Percentiles rank a stretch among this genome's conserved stretches.
These are phyloP conservation scores for Penicillium sp. DNA, from an alignment of 2,329 filamentous ascomycete species.

Conservation along the genomic window DNA sequence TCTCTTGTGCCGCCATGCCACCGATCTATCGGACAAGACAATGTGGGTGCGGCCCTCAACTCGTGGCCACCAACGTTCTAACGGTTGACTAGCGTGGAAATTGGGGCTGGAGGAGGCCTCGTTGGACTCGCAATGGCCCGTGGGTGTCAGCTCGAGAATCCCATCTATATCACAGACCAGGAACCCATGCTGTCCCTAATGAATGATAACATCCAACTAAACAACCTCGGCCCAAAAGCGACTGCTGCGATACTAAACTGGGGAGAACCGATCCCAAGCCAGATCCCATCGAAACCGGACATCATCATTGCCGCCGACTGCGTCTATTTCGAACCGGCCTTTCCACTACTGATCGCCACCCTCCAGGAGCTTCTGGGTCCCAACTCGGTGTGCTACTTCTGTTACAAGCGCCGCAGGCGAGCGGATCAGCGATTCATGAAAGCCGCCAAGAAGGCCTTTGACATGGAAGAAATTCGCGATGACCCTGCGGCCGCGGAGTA, in stretches of 20 bases:
- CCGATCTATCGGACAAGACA: slow-evolving; percentile 64
- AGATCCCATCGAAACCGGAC: slow-evolving; percentile 60
- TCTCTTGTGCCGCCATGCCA: slow-evolving; percentile 71
- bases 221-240: slow-evolving; percentile 66
- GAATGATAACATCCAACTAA: slow-evolving; percentile 83
- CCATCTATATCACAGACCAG: slow-evolving; percentile 84
- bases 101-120: slow-evolving; percentile 88
- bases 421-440: slow-evolving; percentile 78
- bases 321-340: slow-evolving; percentile 95
- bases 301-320: slow-evolving; percentile 94
- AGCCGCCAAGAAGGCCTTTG: slow-evolving; percentile 67
- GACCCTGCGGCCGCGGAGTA: slow-evolving; percentile 44
- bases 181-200: slow-evolving; percentile 82
- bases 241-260: slow-evolving; percentile 77
- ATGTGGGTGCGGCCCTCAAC: slow-evolving; percentile 63
- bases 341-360: slow-evolving; percentile 81
- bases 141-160: slow-evolving; percentile 55
- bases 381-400: slow-evolving; percentile 75
- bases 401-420: slow-evolving; percentile 88
- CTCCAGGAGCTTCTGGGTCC: slow-evolving; percentile 70
- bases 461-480: slow-evolving; percentile 63
- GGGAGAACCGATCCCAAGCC: slow-evolving; percentile 52
- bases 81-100: slow-evolving; percentile 68
- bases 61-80: slow-evolving; percentile 2
- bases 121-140: slow-evolving; percentile 68